Base-by-base conservation (phyloP, 2,329 filamentous ascomycete species). In the Paecilomyces sp. region DNA sequence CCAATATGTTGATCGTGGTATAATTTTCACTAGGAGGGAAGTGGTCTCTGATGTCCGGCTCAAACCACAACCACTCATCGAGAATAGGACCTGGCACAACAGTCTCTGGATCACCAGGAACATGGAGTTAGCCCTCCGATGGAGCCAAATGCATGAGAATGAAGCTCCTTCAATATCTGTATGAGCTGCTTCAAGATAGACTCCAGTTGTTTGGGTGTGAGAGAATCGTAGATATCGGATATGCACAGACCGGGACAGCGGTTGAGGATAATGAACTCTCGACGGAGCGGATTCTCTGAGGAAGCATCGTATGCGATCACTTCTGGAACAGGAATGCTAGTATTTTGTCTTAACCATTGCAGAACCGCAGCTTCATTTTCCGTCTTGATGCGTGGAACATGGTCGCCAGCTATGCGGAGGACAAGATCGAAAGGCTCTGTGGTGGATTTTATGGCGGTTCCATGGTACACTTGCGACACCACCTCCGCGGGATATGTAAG, bases 41-140 rank as follows among this genome's bases (percentile, higher is more conserved):
- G 53, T 67, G 66, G 15, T 56, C 56, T 9, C 58, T 63, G 2
- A 76, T 58, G 30, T 76, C 72, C 3, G 69, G 68, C 6, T 36
- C 60, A 57, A 70, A 66, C 74, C 75, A 77, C 51, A 74, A 76
- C 8, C 67, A 72, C 56, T 77, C 74, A 3, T 76, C 74, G 7
- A 77, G 55, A 0, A 71, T 57, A 2, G 65, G 71, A 1, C 69
- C 72, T 1, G 64, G 63, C 1, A 62, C 47, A 9, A 66, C 55
- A 2, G 55, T 33, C 24, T 51, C 50, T 12, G 54, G 22, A 24
- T 53, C 30, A 24, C 25, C 15, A 47, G 41, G n/a, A n/a, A n/a
- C 13, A 22, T 36, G 52, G 52, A 4, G 36, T n/a, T 6, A 75
- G 58, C 0, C 72, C 73, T 31, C 72, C 71, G 18, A 72, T 64